These are phyloP conservation scores for Xylariaceae sp. DNA, from an alignment of 2,329 filamentous ascomycete genomes.

Conservation along the genomic window DNA sequence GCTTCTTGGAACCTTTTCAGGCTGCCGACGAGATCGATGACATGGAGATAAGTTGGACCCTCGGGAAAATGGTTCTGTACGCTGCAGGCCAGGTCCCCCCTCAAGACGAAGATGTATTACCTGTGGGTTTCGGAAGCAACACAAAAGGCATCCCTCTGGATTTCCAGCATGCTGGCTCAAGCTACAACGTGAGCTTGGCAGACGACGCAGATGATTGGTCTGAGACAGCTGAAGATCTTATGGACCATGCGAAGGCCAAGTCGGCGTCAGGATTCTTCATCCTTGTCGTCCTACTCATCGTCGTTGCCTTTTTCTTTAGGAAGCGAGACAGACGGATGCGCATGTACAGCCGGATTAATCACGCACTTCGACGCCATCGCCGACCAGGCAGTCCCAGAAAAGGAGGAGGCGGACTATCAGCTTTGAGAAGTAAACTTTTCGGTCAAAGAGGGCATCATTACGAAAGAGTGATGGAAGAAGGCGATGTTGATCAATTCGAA, in stretches of 20 bases:
- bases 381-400: constrained; percentile 46
- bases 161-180: constrained; percentile 77
- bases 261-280: constrained; percentile 71
- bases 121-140: constrained; percentile 93
- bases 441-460: constrained; percentile 58
- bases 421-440: constrained; percentile 61
- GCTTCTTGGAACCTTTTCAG: constrained; percentile 81
- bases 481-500: constrained; percentile 71
- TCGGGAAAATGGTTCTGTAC: constrained; percentile 95
- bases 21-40: constrained; percentile 89
- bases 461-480: constrained; percentile 82
- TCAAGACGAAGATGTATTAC: constrained; percentile 52
- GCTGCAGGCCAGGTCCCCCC: constrained; percentile 83
- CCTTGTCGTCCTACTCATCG: constrained; percentile 68
- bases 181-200: constrained; percentile 33
- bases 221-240: constrained; percentile 52
- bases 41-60: constrained; percentile 92
- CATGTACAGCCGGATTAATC: constrained; percentile 51
- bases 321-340: constrained; percentile 71
- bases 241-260: constrained; percentile 62
- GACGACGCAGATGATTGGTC: constrained; percentile 48
- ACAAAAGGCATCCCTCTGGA: constrained; percentile 63
- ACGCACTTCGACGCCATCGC: constrained; percentile 39
- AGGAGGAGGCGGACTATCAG: constrained; percentile 43
- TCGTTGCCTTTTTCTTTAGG: constrained; percentile 69